A percentile compares a stretch with the other conserved stretches of the same genome.
Conservation (phyloP, 2,329 filamentous ascomycete species). For the Blastomyces parvus region DNA sequence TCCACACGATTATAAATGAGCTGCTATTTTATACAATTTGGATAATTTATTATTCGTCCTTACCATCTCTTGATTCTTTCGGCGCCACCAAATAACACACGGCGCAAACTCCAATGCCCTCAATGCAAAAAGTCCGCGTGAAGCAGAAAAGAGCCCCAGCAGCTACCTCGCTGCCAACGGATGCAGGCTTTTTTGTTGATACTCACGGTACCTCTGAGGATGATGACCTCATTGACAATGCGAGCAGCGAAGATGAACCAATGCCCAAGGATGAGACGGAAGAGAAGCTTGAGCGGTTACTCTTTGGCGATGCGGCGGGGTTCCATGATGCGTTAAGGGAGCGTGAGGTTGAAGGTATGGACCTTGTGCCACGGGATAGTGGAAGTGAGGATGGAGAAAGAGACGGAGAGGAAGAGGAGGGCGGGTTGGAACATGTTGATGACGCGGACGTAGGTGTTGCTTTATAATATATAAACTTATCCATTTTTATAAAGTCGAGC, state of each 20-base stretch:
- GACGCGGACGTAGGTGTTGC: slow-evolving; percentile 56
- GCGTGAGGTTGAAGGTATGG: slow-evolving; percentile 35
- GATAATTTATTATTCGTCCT: neutral
- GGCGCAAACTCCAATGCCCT: neutral
- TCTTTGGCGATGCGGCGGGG: slow-evolving; percentile 77
- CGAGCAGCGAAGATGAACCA: slow-evolving; percentile 20
- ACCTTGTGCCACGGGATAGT: slow-evolving; percentile 27
- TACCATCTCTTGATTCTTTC: neutral
- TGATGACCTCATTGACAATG: slow-evolving; percentile 22
- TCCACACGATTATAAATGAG: neutral
- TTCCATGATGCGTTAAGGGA: slow-evolving; percentile 68
- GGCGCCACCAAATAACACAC: neutral
- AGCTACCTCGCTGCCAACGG: neutral
- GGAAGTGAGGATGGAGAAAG: slow-evolving; percentile 33
- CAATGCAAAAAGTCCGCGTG: slow-evolving; percentile 3
- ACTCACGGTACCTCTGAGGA: slow-evolving; percentile 15
- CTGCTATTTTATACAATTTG: neutral
- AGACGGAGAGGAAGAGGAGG: slow-evolving; percentile 38
- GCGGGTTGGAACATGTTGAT: slow-evolving; percentile 53
- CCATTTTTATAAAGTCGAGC: neutral
- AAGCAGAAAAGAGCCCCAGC: neutral
- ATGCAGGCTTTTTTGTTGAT: neutral
- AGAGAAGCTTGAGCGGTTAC: slow-evolving; percentile 73
- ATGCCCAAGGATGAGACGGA: slow-evolving; percentile 65
- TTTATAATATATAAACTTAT: neutral